These are phyloP conservation scores for Picea glauca DNA, from an alignment of 75 land plant species.

Conservation along the genomic window DNA sequence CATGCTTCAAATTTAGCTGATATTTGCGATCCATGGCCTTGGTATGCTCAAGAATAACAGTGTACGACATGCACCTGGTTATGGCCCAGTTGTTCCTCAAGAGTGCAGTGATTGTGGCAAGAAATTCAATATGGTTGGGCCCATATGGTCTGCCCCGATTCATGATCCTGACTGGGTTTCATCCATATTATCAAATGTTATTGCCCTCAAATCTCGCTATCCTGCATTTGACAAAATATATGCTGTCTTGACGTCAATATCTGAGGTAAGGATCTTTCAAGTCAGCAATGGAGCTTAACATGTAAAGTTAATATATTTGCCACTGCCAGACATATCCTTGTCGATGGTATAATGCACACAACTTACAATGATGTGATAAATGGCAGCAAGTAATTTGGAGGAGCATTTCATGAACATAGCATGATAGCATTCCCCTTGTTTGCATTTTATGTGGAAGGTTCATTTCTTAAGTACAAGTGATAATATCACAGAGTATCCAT, in stretches of 20 bases:
- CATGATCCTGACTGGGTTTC: constrained; percentile 93
- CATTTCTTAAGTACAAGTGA: not conserved
- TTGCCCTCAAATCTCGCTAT: constrained; percentile 57
- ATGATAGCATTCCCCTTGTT: not conserved
- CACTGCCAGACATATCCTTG: no score
- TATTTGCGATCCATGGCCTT: not conserved
- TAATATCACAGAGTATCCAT: not conserved
- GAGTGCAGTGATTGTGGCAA: constrained; percentile 95
- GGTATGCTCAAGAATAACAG: constrained; percentile 59
- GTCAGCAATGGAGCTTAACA: not conserved
- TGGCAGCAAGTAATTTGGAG: no score
- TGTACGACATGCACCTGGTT: constrained; percentile 77
- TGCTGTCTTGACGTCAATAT: constrained; percentile 85
- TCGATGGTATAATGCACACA: no score
- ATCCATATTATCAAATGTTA: constrained; percentile 61
- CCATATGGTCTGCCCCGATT: constrained; percentile 98
- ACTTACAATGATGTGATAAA: no score
- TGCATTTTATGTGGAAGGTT: not conserved
- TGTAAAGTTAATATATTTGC: not conserved
- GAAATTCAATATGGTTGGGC: constrained; percentile 96
- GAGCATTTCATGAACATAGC: not conserved
- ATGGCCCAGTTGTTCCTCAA: constrained; percentile 81
- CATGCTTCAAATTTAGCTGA: not conserved
- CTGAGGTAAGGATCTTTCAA: constrained; percentile 66
- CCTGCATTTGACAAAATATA: constrained; percentile 85